Evolutionary conservation across 768 basidiomycete genomes (phyloP), one percentile per base, ranked within the genome.

Genomic region (Mycena latifolia): DNA sequence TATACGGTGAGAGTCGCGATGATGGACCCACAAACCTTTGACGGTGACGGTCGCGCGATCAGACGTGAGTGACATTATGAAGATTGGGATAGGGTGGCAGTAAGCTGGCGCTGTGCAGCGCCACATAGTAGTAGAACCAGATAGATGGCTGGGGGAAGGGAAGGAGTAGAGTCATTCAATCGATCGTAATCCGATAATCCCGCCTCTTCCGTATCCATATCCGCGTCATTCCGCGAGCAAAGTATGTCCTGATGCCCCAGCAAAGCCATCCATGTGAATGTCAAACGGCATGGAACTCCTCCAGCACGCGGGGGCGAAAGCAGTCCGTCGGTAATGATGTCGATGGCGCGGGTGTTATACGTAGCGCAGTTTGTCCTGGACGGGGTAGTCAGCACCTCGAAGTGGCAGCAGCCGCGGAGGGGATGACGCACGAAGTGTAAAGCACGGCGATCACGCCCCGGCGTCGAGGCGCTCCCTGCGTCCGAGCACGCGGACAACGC

Each of bases 381-480:
- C 6, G 33, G 33, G 18, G 25, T 35, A 35, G 33, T 35, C 33
- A 39, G 25, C 5, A n/a, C 18, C 9, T 18, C n/a, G n/a, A n/a
- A n/a, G n/a, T n/a, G n/a, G n/a, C n/a, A n/a, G n/a, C 39, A 39
- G 39, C 17, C 9, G 39, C 4, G 33, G 33, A 15, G 24, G 10
- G 6, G 22, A 39, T 15, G 17, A 11, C 28, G 22, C 24, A 22
- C 39, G 39, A 39, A 11, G 39, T 39, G 39, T 39, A n/a, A 33
- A 12, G 33, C 33, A 18, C 39, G 39, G 39, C 4, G 46, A 47
- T 58, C 56, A 58, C 33, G 55, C 63, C 12, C 47, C 78, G n/a
- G 82, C 80, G 46, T 95, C 92, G 56, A 95, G 77, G 77, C 94
- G 93, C 84, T 95, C 93, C 33, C 93, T 93, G 15, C 93, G 87